Conservation (phyloP, 257 asterid genomes). For the Ehretia macrophylla region DNA sequence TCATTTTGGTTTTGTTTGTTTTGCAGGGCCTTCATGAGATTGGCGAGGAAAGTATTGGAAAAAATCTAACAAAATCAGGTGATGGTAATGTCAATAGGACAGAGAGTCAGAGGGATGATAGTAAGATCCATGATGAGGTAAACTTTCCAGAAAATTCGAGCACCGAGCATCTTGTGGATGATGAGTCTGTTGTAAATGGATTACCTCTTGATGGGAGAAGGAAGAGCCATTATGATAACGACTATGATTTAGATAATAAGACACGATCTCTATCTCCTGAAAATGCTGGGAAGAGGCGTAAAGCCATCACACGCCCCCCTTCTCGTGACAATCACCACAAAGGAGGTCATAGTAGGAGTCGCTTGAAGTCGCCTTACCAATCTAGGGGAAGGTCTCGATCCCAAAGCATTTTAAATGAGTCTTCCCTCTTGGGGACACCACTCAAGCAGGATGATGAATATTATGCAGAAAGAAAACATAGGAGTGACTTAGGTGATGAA, state of each 20-base stretch:
- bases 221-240: constrained; percentile 25
- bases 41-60: constrained; percentile 18
- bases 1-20: constrained; percentile 5
- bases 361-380: constrained; percentile 54
- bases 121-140: constrained; percentile 26
- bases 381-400: constrained; percentile 67
- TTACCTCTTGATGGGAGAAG: constrained; percentile 20
- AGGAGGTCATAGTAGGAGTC: constrained; percentile 24
- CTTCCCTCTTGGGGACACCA: constrained; percentile 22
- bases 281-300: constrained; percentile 23
- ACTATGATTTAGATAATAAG: constrained; percentile 23
- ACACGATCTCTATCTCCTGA: constrained; percentile 33
- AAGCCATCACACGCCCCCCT: constrained; percentile 20
- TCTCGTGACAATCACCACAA: constrained; percentile 34
- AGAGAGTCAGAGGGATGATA: constrained; percentile 13
- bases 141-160: constrained; percentile 18
- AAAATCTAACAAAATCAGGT: constrained; percentile 20
- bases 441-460: constrained; percentile 24
- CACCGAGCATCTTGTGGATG: constrained; percentile 33
- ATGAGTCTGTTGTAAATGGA: constrained; percentile 25
- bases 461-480: constrained; percentile 29
- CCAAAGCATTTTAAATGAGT: constrained; percentile 47
- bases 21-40: constrained; percentile 42
- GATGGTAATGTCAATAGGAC: constrained; percentile 25
- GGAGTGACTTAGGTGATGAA: constrained; percentile 52